Conservation (phyloP, 148 eudicot genomes). For the Vaccinium myrtillus region DNA sequence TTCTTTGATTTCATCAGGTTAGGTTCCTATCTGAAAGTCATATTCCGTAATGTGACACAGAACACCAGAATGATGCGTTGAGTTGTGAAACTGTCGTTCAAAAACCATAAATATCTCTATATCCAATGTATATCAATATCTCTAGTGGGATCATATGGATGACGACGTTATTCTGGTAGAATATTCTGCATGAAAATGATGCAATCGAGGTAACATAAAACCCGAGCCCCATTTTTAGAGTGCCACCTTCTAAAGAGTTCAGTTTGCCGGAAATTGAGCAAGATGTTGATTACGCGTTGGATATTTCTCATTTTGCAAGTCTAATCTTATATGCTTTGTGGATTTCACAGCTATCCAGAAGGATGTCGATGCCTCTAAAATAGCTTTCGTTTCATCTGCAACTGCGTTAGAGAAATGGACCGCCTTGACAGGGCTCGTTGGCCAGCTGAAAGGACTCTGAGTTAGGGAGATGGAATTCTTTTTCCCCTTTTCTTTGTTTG, state of each 20-base stretch:
- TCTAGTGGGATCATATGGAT: no score
- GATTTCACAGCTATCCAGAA: slow-evolving; percentile 50
- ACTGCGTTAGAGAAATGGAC: slow-evolving; percentile 93
- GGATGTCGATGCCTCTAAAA: slow-evolving; percentile 63
- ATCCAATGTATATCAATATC: no score
- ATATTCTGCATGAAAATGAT: neutral
- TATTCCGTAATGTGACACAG: no score
- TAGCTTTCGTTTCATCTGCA: slow-evolving; percentile 88
- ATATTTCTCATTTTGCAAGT: neutral
- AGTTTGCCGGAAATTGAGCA: neutral
- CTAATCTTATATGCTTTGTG: neutral
- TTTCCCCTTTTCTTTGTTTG: neutral
- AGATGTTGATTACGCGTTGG: neutral
- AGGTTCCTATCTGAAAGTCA: neutral
- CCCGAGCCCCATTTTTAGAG: neutral
- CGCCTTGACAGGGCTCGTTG: slow-evolving; percentile 61
- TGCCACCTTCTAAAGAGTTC: neutral
- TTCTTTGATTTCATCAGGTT: slow-evolving; percentile 76
- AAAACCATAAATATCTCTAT: no score
- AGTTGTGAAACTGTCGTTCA: neutral
- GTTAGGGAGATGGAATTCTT: neutral
- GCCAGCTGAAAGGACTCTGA: slow-evolving; percentile 86
- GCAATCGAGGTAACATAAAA: neutral
- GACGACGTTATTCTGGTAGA: neutral
- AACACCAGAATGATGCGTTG: neutral